Evolutionary conservation across 768 basidiomycete species (phyloP).

Genomic region (Symmetrospora coprosmae): DNA sequence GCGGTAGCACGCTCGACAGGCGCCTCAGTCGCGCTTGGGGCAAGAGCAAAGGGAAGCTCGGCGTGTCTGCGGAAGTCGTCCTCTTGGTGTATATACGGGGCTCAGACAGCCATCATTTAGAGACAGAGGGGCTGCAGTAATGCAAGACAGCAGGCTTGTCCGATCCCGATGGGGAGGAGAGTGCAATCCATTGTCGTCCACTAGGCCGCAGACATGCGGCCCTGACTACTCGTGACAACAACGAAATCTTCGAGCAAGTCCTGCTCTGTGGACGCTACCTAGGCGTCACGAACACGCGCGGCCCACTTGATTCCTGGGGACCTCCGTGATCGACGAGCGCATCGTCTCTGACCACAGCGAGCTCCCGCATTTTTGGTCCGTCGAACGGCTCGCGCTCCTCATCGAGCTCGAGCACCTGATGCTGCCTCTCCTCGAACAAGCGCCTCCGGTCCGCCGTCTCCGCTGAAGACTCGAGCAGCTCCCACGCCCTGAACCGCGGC

Average conservation of each 20-base stretch:
- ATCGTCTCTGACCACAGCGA: too few relatives aligned
- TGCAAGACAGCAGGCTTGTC: too few relatives aligned
- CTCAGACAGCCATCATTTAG: too few relatives aligned
- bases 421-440: neutral
- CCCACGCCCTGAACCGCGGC: slow-evolving; percentile 25
- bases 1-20: neutral
- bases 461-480: slow-evolving; percentile 11
- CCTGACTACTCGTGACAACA: too few relatives aligned
- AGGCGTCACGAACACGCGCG: neutral
- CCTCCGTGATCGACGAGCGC: too few relatives aligned
- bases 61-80: too few relatives aligned
- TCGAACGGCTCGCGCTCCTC: slow-evolving; percentile 87
- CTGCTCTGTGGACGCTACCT: neutral
- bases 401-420: neutral
- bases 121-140: too few relatives aligned
- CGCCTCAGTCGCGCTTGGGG: too few relatives aligned
- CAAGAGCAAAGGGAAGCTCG: too few relatives aligned
- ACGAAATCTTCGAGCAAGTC: neutral
- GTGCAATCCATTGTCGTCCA: neutral
- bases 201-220: neutral
- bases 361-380: slow-evolving; percentile 96
- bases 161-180: neutral
- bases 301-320: too few relatives aligned
- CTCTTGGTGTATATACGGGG: too few relatives aligned
- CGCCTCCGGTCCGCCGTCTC: too few relatives aligned